These are phyloP conservation scores for Penicillium simplicissimum DNA, from an alignment of 495 filamentous ascomycete genomes.

Conservation along the genomic window DNA sequence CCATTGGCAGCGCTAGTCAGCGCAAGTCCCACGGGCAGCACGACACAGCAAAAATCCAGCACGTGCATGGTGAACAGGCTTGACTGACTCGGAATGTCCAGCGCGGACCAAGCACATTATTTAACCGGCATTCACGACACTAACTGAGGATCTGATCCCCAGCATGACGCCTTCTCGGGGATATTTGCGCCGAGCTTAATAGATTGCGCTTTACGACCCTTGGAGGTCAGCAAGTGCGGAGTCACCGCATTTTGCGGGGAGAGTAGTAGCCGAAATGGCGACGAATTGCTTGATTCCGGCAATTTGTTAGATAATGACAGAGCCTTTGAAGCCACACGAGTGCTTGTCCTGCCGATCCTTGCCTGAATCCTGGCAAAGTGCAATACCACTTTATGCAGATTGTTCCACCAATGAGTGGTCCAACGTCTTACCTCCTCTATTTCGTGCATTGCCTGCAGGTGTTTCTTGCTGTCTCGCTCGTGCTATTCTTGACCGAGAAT, in stretches of 20 bases:
- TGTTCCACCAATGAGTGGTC: slow-evolving; percentile 27
- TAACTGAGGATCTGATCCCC: neutral
- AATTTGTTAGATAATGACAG: slow-evolving; percentile 20
- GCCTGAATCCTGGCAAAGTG: slow-evolving; percentile 8
- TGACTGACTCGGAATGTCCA: neutral
- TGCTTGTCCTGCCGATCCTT: slow-evolving; percentile 22
- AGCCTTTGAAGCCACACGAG: slow-evolving; percentile 11
- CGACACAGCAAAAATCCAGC: neutral
- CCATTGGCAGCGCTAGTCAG: slow-evolving; percentile 2
- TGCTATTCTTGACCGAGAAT: slow-evolving; percentile 12
- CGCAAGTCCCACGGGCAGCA: neutral
- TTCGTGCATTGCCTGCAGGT: neutral
- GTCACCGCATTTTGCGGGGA: slow-evolving; percentile 17
- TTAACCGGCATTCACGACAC: neutral
- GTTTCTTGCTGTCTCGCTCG: neutral
- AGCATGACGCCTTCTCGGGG: slow-evolving; percentile 8
- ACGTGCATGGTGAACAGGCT: slow-evolving; percentile 3
- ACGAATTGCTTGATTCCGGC: neutral
- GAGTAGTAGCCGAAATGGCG: neutral
- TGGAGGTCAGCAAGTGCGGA: slow-evolving; percentile 6
- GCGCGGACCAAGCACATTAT: neutral
- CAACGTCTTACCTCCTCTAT: neutral
- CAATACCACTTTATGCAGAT: slow-evolving; percentile 3
- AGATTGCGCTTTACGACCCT: neutral
- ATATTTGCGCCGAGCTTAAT: slow-evolving; percentile 16